Base-by-base conservation (phyloP, 2,329 filamentous ascomycete species). In the Elsinoe batatas region DNA sequence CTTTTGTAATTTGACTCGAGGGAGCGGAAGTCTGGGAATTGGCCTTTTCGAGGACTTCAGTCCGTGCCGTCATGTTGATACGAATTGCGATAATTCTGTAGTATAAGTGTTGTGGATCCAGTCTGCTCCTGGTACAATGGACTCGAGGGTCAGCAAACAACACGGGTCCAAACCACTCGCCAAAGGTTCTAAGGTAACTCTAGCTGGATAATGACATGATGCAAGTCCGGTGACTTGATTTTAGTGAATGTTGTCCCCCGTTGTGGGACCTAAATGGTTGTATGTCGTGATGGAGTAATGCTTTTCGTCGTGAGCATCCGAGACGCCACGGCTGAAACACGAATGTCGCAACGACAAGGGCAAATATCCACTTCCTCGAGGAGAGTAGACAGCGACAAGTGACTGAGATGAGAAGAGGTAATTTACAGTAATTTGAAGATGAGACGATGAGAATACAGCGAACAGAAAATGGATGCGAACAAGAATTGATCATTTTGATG, bases 11-110 rank as follows among this genome's bases (percentile, higher is more conserved):
- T 35, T 54, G 51, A 51, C 32, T 51, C 12, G 47, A 36, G 11
- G 47, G 47, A 13, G 33, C 15, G 7, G 51, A 54, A 38, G 51
- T 26, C 8, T 40, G 43, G 1, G 38, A 30, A 55, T 44, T 55
- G 7, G 53, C 53, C 53, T 44, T 55, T 26, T 47, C 53, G n/a
- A 55, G 53, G n/a, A 47, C 42, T 36, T 46, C 53, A 11, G 53
- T 47, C 17, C 53, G 40, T 26, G 53, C 53, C 36, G 53, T 55
- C 53, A 55, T 55, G 17, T 20, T 38, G 11, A 44, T 44, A 44
- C 6, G n/a, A 44, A 44, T 44, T 22, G 17, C 26, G 18, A 2
- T 44, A 7, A 22, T 22, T 22, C 26, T 26, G 20, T 11, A 30
- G 18, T 12, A 13, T 44, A 22, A 22, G 8, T 13, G 40, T 13